Evolutionary conservation across 495 filamentous ascomycete species (phyloP), one percentile per base, ranked within the genome.

Genomic region (Penicillium pancosmium): DNA sequence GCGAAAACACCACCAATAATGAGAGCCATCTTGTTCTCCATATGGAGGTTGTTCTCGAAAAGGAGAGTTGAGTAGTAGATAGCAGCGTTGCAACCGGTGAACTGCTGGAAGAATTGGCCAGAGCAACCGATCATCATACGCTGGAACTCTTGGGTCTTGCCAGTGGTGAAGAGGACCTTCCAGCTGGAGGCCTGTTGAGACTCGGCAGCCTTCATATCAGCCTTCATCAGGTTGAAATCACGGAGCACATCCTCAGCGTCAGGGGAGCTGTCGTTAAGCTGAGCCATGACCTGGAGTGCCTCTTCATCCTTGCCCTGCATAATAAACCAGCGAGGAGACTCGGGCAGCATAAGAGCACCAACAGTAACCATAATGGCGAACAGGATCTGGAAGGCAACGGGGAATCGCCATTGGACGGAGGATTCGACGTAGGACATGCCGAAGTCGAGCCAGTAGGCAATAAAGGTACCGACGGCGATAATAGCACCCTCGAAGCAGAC

Each of bases 401-500:
- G 90, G 75, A 92, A 82, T 10, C 82, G 77, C 88, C 87, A 91
- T 13, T 69, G 65, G 34, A 71, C 65, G 12, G 68, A 71, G 35
- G 33, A 50, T n/a, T 70, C 33, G 50, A 72, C 73, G 65, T 88
- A 93, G 9, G 83, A 85, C 33, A 87, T 81, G 46, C 90, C 90
- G 60, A 89, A 93, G 63, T 92, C 89, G 56, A 93, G 80, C 90
- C 90, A 93, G 76, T 93, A 93, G 25, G 89, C 88, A 27, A 92
- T 85, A 43, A 91, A 73, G 52, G 74, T 77, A 85, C 90, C 90
- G 62, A 92, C 88, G 23, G 89, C 89, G 57, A 92, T 91, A 56
- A 86, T 81, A 44, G 83, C 86, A 63, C 91, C 91, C 69, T 92
- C 88, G 65, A 93, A 90, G 72, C 89, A 92, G 68, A 93, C 90